These are phyloP conservation scores for Huntiella abstrusa DNA, from an alignment of 2,329 filamentous ascomycete species.

Conservation along the genomic window DNA sequence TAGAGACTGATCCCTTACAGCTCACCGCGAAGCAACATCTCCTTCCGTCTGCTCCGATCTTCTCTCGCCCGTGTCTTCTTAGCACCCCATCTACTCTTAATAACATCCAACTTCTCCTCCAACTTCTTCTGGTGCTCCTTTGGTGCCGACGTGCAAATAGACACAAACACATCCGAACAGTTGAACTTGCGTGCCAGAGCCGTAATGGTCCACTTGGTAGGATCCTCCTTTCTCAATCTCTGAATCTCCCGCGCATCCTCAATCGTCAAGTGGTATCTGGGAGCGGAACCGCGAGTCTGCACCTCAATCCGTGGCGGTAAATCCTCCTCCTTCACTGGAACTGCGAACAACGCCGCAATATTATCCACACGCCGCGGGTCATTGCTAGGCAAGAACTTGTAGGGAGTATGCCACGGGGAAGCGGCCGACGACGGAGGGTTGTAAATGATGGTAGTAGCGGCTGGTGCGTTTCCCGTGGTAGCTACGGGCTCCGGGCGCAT, in stretches of 20 bases:
- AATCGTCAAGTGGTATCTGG: conserved; percentile 32
- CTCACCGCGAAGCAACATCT: conserved; percentile 32
- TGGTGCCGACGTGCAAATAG: conserved; percentile 34
- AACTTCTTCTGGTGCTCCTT: conserved; percentile 28
- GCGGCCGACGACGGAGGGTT: conserved; percentile 36
- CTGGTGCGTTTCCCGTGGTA: conserved; percentile 10
- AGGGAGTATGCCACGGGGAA: conserved; percentile 45
- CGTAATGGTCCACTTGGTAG: conserved; percentile 33
- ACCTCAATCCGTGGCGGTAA: conserved; percentile 13
- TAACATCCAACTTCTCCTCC: conserved; percentile 25
- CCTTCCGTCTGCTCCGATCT: conserved; percentile 33
- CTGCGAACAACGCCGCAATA: conserved; percentile 25
- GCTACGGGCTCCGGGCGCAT: conserved; percentile 27
- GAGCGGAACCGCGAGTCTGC: conserved; percentile 16
- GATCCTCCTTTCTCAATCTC: conserved; percentile 32
- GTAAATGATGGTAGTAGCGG: conserved; percentile 29
- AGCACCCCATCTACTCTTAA: conserved; percentile 38
- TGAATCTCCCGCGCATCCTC: conserved; percentile 43
- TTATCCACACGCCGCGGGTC: conserved; percentile 35
- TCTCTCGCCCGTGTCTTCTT: conserved; percentile 33
- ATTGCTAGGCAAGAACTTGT: conserved; percentile 41
- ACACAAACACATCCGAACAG: conserved; percentile 37
- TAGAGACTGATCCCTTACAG: conserved; percentile 20
- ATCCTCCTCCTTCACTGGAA: conserved; percentile 11
- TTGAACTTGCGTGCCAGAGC: conserved; percentile 34